Percentiles rank a stretch among this genome's conserved stretches.
phyloP scores from a whole-genome alignment of 345 rosid species.

The Euphorbia tirucalli region DNA sequence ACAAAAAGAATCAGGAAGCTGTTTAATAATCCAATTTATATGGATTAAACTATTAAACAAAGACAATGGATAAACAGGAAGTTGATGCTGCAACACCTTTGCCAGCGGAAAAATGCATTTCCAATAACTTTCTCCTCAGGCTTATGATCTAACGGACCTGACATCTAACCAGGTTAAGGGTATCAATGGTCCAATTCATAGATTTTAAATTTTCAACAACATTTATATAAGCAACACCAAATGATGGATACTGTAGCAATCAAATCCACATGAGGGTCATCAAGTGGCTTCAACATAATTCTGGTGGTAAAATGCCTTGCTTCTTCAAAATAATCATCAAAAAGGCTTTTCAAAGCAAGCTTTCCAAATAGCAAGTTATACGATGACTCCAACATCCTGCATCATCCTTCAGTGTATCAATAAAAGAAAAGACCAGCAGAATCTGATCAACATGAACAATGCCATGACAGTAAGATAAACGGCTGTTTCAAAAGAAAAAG shows the following conservation, averaged over 20 bases:
- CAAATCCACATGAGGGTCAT: conserved; percentile 89
- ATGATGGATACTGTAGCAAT: conserved; percentile 73
- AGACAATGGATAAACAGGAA: neutral
- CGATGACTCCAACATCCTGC: conserved; percentile 88
- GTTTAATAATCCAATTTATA: neutral
- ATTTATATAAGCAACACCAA: neutral
- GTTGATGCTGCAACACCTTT: conserved; percentile 41
- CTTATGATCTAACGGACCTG: conserved; percentile 61
- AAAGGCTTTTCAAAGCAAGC: conserved; percentile 69
- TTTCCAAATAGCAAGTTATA: conserved; percentile 80
- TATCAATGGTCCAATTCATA: neutral
- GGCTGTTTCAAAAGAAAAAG: neutral
- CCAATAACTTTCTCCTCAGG: conserved; percentile 59
- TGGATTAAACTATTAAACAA: neutral
- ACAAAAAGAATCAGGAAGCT: neutral
- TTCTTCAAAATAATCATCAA: conserved; percentile 85
- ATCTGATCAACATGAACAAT: neutral
- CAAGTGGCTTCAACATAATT: conserved; percentile 78
- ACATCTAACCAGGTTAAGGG: conserved; percentile 42
- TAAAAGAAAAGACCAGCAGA: neutral
- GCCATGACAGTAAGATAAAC: neutral
- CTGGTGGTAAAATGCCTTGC: conserved; percentile 61
- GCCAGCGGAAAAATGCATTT: conserved; percentile 80
- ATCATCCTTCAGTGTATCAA: conserved; percentile 13
- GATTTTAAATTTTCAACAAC: neutral